phyloP scores from a whole-genome alignment of 305 asterid genomes.

The Fraxinus albicans region DNA sequence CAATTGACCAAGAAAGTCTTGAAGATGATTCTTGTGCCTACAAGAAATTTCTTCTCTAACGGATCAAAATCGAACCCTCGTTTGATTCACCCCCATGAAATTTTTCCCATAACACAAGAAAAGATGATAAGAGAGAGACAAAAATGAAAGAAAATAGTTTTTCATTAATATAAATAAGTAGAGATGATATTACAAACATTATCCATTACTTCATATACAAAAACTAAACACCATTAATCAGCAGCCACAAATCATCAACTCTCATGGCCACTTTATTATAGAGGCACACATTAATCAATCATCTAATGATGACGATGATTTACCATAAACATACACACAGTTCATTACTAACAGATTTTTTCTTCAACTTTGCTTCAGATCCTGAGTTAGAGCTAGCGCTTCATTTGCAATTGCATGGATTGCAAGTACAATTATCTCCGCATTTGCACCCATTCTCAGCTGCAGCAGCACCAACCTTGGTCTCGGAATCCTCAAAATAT shows the following conservation, averaged over 20 bases:
- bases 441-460: constrained; percentile 83
- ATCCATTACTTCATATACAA: not conserved
- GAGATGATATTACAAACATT: not conserved
- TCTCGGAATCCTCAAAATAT: constrained; percentile 46
- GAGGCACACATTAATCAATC: not conserved
- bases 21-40: too few species aligned
- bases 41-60: too few species aligned
- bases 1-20: not conserved
- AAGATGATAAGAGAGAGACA: too few species aligned
- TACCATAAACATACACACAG: not conserved
- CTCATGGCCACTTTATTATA: constrained; percentile 19
- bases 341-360: not conserved
- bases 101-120: not conserved
- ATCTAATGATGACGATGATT: not conserved
- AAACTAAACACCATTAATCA: not conserved
- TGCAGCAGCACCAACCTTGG: constrained; percentile 32
- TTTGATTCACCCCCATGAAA: not conserved
- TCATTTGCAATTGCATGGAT: constrained; percentile 76
- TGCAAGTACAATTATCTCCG: constrained; percentile 66
- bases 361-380: constrained; percentile 34
- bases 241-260: not conserved
- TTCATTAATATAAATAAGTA: not conserved
- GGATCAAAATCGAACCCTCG: not conserved
- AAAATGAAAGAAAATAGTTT: not conserved
- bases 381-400: not conserved